These are phyloP conservation scores for Poa annua DNA, from an alignment of 176 grass and related monocot genomes.

Conservation along the genomic window DNA sequence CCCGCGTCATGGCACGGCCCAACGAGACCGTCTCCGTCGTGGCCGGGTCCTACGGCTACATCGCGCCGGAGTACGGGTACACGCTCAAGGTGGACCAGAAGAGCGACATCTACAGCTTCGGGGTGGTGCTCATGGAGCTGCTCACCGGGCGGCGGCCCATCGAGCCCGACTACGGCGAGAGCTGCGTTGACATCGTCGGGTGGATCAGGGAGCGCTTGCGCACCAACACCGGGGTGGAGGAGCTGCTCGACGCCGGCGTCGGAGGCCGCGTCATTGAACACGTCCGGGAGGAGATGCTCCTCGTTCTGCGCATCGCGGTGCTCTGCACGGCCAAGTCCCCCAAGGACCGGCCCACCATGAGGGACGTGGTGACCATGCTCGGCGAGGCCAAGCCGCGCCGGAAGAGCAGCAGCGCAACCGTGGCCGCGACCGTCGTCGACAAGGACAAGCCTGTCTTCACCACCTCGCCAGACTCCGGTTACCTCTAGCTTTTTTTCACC, in stretches of 20 bases:
- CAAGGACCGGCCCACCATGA: constrained; percentile 88
- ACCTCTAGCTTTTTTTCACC: constrained; percentile 49
- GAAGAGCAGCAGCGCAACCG: constrained; percentile 78
- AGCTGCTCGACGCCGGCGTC: constrained; percentile 68
- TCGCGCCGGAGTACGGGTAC: constrained; percentile 94
- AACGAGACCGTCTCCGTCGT: constrained; percentile 84
- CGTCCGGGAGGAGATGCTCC: constrained; percentile 90
- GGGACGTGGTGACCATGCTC: constrained; percentile 94
- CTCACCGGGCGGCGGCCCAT: constrained; percentile 77
- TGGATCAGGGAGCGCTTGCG: constrained; percentile 82
- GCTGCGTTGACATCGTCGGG: constrained; percentile 67
- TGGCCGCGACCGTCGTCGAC: constrained; percentile 50
- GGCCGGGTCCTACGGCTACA: constrained; percentile 95
- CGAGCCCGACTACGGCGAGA: constrained; percentile 80
- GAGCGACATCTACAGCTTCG: constrained; percentile 97
- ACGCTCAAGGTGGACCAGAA: constrained; percentile 95
- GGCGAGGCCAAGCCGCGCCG: constrained; percentile 86
- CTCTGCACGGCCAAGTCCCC: constrained; percentile 87
- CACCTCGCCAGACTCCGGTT: constrained; percentile 73
- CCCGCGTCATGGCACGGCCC: constrained; percentile 72
- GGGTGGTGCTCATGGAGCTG: constrained; percentile 88
- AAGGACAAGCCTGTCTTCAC: constrained; percentile 97
- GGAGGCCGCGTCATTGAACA: constrained; percentile 69
- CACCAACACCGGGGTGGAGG: constrained; percentile 66
- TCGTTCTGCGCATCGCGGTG: constrained; percentile 84